These are phyloP conservation scores for Rhodofomes roseus DNA, from an alignment of 1,284 basidiomycete genomes.

Conservation along the genomic window DNA sequence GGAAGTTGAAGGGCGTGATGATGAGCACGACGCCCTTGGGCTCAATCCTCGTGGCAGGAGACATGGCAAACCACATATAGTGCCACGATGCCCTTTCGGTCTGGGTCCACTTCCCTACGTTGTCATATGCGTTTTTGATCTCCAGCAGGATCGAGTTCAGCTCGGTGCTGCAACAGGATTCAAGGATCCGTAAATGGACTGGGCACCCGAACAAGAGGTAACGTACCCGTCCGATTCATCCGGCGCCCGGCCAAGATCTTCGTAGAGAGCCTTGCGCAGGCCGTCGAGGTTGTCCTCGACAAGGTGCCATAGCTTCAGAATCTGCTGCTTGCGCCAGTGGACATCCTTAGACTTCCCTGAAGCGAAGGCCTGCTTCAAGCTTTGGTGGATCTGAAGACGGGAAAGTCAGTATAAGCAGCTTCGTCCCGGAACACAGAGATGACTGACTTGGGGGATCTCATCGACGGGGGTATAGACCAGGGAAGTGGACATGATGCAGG, in stretches of 20 bases:
- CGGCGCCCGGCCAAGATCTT: conserved; percentile 55
- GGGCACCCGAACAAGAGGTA: conserved; percentile 18
- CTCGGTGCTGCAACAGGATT: conserved; percentile 30
- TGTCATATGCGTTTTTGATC: conserved; percentile 57
- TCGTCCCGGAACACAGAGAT: not conserved
- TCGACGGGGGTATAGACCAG: conserved; percentile 1
- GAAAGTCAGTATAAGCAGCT: not conserved
- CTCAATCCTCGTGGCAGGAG: conserved; percentile 67
- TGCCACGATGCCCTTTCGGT: conserved; percentile 59
- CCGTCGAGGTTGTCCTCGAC: conserved; percentile 57
- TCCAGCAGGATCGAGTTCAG: conserved; percentile 54
- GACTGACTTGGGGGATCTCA: not conserved
- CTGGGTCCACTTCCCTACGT: conserved; percentile 76
- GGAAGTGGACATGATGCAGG: not conserved
- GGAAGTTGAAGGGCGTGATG: conserved; percentile 61
- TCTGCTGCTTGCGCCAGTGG: conserved; percentile 60
- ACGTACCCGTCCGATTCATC: conserved; percentile 44
- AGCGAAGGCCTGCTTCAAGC: conserved; percentile 49
- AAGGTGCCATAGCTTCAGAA: conserved; percentile 61
- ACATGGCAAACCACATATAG: conserved; percentile 51
- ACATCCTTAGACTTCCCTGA: conserved; percentile 55
- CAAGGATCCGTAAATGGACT: not conserved
- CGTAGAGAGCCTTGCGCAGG: conserved; percentile 47
- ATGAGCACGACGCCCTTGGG: conserved; percentile 75
- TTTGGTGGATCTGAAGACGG: conserved; percentile 45